Evolutionary conservation across 257 asterid species (phyloP), one percentile per base, ranked within the genome.

Genomic region (Solanum paucissectum): DNA sequence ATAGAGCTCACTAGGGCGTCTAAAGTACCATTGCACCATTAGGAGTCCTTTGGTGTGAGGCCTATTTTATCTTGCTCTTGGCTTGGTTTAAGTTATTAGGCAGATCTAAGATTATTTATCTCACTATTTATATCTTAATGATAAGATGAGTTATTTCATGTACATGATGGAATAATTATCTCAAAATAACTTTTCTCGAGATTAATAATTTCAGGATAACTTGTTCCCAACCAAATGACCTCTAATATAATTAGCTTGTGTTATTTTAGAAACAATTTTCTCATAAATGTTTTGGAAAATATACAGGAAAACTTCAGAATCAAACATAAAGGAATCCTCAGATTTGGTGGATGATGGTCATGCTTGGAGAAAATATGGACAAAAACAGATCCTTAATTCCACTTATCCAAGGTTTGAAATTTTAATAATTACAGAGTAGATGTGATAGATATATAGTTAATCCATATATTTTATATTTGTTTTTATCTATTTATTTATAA

Each of bases 281-380:
- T 40, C n/a, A 40, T n/a, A 25, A n/a, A 4, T 77, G 34, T 4
- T 79, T 79, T 79, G 66, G 25, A 81, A 79, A 81, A 14, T 46
- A 27, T 81, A 44, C 94, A 95, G 98, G 93, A 92, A 87, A 89
- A 89, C 83, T 58, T 72, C 91, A 12, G 91, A 94, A 55, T 89
- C 94, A 69, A 21, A 64, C 88, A 83, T 64, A 36, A 92, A 86
- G 74, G 93, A 90, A 23, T 88, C 88, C 60, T 23, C 91, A 2
- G 87, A 55, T 69, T 74, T 86, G 77, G 37, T 89, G 36, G 94
- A 93, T 75, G 98, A 94, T 76, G 94, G 96, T 0, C 90, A 93
- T 88, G 96, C 93, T 33, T 95, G 98, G 98, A 94, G 98, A 88
- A 95, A 95, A 87, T 95, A 95, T 83, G 98, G 98, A 40, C 98